These are phyloP conservation scores for Mangifera indica DNA, from an alignment of 345 rosid species.

Conservation along the genomic window DNA sequence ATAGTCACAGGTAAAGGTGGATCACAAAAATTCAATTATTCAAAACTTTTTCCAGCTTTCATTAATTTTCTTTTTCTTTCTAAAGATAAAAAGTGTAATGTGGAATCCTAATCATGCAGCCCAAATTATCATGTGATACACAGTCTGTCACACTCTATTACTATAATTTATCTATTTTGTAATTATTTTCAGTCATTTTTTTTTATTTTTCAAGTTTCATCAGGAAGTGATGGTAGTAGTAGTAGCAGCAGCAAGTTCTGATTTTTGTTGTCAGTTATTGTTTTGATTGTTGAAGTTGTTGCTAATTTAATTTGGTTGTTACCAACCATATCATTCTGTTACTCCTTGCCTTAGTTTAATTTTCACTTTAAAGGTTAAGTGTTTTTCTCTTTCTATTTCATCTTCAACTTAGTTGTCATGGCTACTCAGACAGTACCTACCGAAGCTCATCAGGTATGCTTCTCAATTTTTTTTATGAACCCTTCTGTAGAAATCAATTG, in stretches of 20 bases:
- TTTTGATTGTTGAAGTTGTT: background rate
- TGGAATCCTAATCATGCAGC: constrained; percentile 6
- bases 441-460: background rate
- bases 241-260: too few relatives aligned
- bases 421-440: background rate
- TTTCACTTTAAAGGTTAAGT: too few relatives aligned
- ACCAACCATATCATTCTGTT: background rate
- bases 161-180: too few relatives aligned
- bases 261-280: too few relatives aligned
- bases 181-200: too few relatives aligned
- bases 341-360: background rate
- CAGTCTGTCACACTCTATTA: background rate
- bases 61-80: background rate
- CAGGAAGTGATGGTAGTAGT: too few relatives aligned
- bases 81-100: background rate
- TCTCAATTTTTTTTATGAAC: background rate
- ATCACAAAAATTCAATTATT: background rate
- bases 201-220: too few relatives aligned
- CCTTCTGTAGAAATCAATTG: too few relatives aligned
- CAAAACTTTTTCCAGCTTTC: background rate
- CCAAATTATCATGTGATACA: background rate
- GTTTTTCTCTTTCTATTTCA: background rate
- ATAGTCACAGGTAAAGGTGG: background rate
- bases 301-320: background rate
- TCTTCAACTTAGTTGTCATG: background rate